A percentile compares a stretch with the other conserved stretches of the same genome.
These are phyloP conservation scores for Malus orientalis DNA, from an alignment of 306 rosid genomes.

Conservation along the genomic window DNA sequence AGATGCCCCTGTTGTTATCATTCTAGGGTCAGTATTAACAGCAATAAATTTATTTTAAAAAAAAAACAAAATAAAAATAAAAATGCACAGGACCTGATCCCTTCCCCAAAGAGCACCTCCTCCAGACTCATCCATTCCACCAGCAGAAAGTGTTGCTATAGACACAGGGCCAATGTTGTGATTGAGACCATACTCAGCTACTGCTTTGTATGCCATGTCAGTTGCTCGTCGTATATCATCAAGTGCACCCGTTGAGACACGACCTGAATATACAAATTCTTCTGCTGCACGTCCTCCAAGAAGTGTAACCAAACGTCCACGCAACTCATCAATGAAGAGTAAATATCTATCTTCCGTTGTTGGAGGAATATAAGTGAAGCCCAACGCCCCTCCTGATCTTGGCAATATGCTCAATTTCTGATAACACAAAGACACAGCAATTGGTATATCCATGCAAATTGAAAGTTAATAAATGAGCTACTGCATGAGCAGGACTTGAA, in stretches of 20 bases:
- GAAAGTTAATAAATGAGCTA: background rate
- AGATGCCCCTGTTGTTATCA: conserved; percentile 70
- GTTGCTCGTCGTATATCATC: conserved; percentile 97
- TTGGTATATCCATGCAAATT: background rate
- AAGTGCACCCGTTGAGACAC: conserved; percentile 95
- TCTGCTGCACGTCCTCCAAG: conserved; percentile 99
- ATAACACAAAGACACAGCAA: conserved; percentile 15
- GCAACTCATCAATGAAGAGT: conserved; percentile 95
- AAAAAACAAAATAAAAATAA: background rate
- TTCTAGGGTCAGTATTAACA: conserved; percentile 30
- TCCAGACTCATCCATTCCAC: conserved; percentile 89
- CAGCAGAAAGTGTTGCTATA: conserved; percentile 66
- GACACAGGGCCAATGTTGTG: conserved; percentile 87
- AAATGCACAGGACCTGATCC: conserved; percentile 72
- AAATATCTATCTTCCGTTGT: conserved; percentile 87
- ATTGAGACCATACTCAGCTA: conserved; percentile 96
- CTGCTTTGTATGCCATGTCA: conserved; percentile 98
- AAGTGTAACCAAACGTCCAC: conserved; percentile 88
- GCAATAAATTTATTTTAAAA: conserved; percentile 1
- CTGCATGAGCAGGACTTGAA: background rate
- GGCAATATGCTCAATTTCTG: conserved; percentile 98
- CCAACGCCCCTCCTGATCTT: conserved; percentile 95
- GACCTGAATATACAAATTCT: conserved; percentile 88
- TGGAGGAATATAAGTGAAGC: conserved; percentile 92
- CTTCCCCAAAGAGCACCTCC: conserved; percentile 76